These are phyloP conservation scores for Delonix regia DNA, from an alignment of 306 rosid genomes.

Conservation along the genomic window DNA sequence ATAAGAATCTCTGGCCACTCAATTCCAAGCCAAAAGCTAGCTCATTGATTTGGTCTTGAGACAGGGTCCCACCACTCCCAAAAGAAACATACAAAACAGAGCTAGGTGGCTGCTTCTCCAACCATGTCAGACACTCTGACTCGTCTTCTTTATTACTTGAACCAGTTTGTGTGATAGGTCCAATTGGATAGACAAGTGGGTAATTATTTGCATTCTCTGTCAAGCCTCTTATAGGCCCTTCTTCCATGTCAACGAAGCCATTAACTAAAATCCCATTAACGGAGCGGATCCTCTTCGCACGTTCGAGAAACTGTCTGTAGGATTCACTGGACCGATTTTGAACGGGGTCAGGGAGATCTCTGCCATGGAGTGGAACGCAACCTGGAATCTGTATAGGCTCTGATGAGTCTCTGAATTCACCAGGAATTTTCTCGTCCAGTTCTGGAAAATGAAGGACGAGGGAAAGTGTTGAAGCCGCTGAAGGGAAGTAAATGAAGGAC, in stretches of 20 bases:
- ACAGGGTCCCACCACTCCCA: slow-evolving; percentile 30
- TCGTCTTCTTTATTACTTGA: background rate
- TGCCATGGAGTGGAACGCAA: slow-evolving; percentile 37
- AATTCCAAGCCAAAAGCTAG: slow-evolving; percentile 22
- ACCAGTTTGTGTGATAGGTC: slow-evolving; percentile 36
- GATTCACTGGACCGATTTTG: slow-evolving; percentile 30
- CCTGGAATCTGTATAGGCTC: slow-evolving; percentile 40
- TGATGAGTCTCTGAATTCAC: slow-evolving; percentile 20
- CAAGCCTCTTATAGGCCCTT: slow-evolving; percentile 7
- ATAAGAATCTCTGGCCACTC: slow-evolving; percentile 17
- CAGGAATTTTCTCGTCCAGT: slow-evolving; percentile 21
- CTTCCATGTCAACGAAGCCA: slow-evolving; percentile 39
- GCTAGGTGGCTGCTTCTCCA: background rate
- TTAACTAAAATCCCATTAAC: slow-evolving; percentile 37
- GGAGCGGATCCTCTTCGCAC: background rate
- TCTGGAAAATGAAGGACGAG: background rate
- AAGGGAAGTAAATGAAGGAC: slow-evolving; percentile 29
- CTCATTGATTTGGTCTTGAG: background rate
- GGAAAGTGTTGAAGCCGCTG: slow-evolving; percentile 12
- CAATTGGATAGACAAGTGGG: slow-evolving; percentile 39
- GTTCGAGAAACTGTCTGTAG: slow-evolving; percentile 30
- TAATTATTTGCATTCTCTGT: background rate
- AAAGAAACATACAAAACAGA: slow-evolving; percentile 1
- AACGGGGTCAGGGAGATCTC: slow-evolving; percentile 27
- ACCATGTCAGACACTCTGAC: background rate